Conservation (phyloP, 768 basidiomycete species). For the Hortiboletus campestris region DNA sequence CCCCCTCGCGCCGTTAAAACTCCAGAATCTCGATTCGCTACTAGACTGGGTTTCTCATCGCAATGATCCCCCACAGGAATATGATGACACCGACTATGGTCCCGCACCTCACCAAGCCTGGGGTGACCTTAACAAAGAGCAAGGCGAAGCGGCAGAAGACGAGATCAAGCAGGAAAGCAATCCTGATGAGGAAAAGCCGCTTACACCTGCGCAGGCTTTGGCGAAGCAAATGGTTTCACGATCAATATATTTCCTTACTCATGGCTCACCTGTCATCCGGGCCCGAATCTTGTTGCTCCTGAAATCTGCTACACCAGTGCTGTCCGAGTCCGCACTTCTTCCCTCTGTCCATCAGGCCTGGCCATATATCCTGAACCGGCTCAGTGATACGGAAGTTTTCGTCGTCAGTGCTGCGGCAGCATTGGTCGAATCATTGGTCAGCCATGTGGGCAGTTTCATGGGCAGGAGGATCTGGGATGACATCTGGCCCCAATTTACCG, state of each 20-base stretch:
- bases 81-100: slow-evolving; percentile 51
- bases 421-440: slow-evolving; percentile 70
- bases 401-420: slow-evolving; percentile 76
- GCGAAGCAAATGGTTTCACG: slow-evolving; percentile 85
- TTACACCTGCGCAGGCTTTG: slow-evolving; percentile 71
- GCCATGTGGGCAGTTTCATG: slow-evolving; percentile 83
- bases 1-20: slow-evolving; percentile 20
- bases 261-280: slow-evolving; percentile 82
- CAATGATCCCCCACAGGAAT: slow-evolving; percentile 32
- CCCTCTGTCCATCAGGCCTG: slow-evolving; percentile 86
- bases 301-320: slow-evolving; percentile 67
- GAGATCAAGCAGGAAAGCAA: slow-evolving; percentile 16
- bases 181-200: slow-evolving; percentile 43
- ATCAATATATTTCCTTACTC: slow-evolving; percentile 88
- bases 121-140: slow-evolving; percentile 38
- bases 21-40: slow-evolving; percentile 48
- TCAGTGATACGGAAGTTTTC: slow-evolving; percentile 69
- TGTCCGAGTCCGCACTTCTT: slow-evolving; percentile 71
- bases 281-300: slow-evolving; percentile 79
- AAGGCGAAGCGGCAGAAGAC: slow-evolving; percentile 24
- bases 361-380: slow-evolving; percentile 90
- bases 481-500: slow-evolving; percentile 82
- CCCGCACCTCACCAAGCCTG: slow-evolving; percentile 59
- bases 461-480: slow-evolving; percentile 83
- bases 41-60: slow-evolving; percentile 64